Evolutionary conservation across 192 early-diverging fungal species (phyloP), one percentile per base, ranked within the genome.

Genomic region (Spinellus fusiger): DNA sequence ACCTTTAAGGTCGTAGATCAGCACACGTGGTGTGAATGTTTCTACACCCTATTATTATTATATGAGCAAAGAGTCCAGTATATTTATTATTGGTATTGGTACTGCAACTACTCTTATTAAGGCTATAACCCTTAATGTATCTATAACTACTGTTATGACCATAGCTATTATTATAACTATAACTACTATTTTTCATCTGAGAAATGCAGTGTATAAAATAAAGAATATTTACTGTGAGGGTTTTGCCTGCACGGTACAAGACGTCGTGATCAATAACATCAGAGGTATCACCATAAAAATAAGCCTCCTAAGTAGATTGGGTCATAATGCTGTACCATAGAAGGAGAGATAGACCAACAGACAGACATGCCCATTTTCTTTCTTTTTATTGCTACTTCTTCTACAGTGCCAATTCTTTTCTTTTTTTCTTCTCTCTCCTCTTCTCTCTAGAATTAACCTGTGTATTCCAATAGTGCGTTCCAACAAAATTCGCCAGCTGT

Each of bases 381-480:
- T n/a, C n/a, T n/a, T n/a, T n/a, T n/a, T n/a, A n/a, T n/a, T n/a
- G n/a, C n/a, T n/a, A n/a, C n/a, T n/a, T n/a, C n/a, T n/a, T n/a
- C n/a, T n/a, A n/a, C n/a, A n/a, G n/a, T n/a, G n/a, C n/a, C n/a
- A n/a, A n/a, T n/a, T n/a, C n/a, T n/a, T n/a, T n/a, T n/a, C n/a
- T n/a, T n/a, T n/a, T n/a, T n/a, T n/a, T n/a, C n/a, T n/a, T n/a
- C n/a, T n/a, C n/a, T n/a, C n/a, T n/a, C n/a, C n/a, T n/a, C n/a
- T n/a, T 33, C 5, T 47, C 51, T 31, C 8, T 52, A 54, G 10
- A 38, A 0, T 20, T 35, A 68, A 88, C 91, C 78, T 91, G 88
- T 16, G 88, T 75, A 70, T 96, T 98, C 93, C 94, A 98, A 63
- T 84, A 93, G 74, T 98, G 94, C 16, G 92, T 84, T 10, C 92